A percentile compares a stretch with the other conserved stretches of the same genome.
Conservation (phyloP, 352 stramenopile genomes). For the Pythium grandisporangium region DNA sequence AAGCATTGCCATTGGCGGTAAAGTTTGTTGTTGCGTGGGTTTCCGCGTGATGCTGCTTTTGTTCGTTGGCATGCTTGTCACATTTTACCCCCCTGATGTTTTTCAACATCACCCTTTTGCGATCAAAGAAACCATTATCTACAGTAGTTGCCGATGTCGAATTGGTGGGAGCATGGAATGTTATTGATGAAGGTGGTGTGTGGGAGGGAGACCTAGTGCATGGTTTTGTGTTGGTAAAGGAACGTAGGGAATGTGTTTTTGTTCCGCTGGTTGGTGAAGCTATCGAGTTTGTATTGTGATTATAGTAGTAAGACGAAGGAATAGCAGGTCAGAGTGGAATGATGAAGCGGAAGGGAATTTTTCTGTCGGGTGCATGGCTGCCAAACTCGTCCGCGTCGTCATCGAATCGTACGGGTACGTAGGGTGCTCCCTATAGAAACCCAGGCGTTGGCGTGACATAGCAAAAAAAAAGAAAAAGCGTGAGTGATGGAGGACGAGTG, state of each 20-base stretch:
- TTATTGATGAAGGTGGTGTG: neutral
- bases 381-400: slow-evolving; percentile 93
- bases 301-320: no score
- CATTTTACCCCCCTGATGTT: slow-evolving; percentile 12
- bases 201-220: neutral
- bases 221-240: neutral
- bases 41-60: no score
- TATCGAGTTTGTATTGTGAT: neutral
- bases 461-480: no score
- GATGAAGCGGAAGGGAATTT: slow-evolving; percentile 93
- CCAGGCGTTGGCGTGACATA: no score
- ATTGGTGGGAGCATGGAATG: neutral
- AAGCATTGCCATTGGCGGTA: no score
- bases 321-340: slow-evolving; percentile 44
- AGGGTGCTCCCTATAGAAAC: slow-evolving; percentile 52
- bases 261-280: neutral
- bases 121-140: neutral
- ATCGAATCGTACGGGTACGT: slow-evolving; percentile 97
- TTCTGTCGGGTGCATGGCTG: slow-evolving; percentile 79
- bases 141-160: neutral
- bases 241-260: neutral
- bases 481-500: slow-evolving; percentile 3
- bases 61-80: neutral
- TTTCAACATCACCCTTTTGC: slow-evolving; percentile 18
- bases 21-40: no score